These are phyloP conservation scores for Chalaropsis thielavioides DNA, from an alignment of 2,329 filamentous ascomycete species.

Conservation along the genomic window DNA sequence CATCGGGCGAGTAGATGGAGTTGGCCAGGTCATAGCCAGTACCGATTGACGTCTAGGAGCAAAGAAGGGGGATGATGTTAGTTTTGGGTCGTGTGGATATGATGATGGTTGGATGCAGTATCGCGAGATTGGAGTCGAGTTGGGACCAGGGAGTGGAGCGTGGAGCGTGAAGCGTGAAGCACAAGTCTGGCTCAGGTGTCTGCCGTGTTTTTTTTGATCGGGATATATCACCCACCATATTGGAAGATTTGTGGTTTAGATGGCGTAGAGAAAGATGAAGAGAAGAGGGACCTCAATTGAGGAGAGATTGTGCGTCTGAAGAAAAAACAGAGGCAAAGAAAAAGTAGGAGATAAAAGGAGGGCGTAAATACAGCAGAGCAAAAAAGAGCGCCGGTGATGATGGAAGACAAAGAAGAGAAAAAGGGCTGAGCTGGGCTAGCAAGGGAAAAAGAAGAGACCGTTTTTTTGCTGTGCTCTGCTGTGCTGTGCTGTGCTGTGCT, in stretches of 20 bases:
- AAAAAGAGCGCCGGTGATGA: background rate
- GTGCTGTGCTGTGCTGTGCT: background rate
- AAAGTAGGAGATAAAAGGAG: background rate
- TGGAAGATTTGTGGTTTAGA: background rate
- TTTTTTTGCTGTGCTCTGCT: background rate
- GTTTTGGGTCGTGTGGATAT: background rate
- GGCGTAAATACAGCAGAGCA: background rate
- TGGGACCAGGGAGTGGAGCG: background rate
- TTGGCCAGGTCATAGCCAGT: conserved; percentile 99
- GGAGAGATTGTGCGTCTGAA: background rate
- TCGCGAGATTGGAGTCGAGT: background rate
- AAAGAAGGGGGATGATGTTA: conserved; percentile 1
- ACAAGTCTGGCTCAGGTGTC: background rate
- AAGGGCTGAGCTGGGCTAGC: background rate
- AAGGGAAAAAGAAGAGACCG: background rate
- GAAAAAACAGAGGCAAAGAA: background rate
- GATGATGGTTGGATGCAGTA: too few relatives aligned
- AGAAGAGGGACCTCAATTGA: background rate
- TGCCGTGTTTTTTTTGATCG: background rate
- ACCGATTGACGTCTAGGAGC: conserved; percentile 83
- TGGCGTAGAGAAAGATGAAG: background rate
- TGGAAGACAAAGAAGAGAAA: background rate
- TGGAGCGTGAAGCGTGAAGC: background rate
- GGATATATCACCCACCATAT: conserved; percentile 3
- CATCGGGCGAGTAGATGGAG: conserved; percentile 98